Base-by-base conservation (phyloP, 495 filamentous ascomycete genomes). In the Aspergillus olivimuriae region DNA sequence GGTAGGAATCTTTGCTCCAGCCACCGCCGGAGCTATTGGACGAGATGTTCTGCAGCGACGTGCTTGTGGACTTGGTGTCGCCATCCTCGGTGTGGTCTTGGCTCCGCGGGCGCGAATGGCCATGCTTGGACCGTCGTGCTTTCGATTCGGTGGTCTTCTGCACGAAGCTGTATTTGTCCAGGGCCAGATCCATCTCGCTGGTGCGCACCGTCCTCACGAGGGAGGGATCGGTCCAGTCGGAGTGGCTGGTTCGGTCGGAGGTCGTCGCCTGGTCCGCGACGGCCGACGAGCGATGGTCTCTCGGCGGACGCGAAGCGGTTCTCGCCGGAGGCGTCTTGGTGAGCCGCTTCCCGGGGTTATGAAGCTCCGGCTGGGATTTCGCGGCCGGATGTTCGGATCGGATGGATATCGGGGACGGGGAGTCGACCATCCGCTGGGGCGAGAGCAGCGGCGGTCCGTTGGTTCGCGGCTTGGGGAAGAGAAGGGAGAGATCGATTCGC, bases 391-490 rank as follows among this genome's bases (percentile, higher is more conserved):
- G 47, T 33, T 66, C 65, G 7, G 64, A 62, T n/a, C 36, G 47
- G 1, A 62, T 51, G 4, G 68, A 69, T 23, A 71, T 57, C 1
- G 68, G 57, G 5, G 70, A 69, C 1, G 70, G 70, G 0, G 70
- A 74, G n/a, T 58, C 45, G 9, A 65, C 65, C 56, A 70, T 61
- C 3, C 68, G 64, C 24, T 72, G 70, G 9, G 70, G 70, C 3
- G 70, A 74, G 12, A 74, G 48, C 17, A 72, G 57, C 28, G 61
- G 66, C 9, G 60, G 44, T 12, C 49, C 33, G 15, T 36, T 48
- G 18, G 62, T 46, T 22, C 60, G 57, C 1, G 70, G 70, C 44
- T 71, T 74, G 9, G 70, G 70, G 47, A 74, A 74, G 15, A 74
- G 50, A 2, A 68, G 45, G 15, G 70, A 74, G 11, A 74, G 57